These are phyloP conservation scores for Clonostachys rosea DNA, from an alignment of 2,329 filamentous ascomycete genomes.

Conservation along the genomic window DNA sequence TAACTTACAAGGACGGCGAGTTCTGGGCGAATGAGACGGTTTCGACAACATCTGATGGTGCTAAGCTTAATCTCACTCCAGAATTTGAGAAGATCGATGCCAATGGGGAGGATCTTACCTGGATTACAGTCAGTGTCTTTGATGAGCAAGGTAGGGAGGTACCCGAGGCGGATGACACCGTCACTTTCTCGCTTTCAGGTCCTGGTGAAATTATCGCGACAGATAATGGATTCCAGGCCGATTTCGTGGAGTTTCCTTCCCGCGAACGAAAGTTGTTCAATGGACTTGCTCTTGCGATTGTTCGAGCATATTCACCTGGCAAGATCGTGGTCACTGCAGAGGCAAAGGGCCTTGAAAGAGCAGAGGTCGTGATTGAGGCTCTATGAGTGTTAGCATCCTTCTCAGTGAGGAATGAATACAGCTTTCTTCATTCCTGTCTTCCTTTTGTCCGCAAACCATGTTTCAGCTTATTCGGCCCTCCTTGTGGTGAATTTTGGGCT, in stretches of 20 bases:
- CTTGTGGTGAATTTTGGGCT: too few relatives aligned
- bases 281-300: constrained; percentile 32
- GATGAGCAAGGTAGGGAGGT: constrained; percentile 36
- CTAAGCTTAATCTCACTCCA: constrained; percentile 27
- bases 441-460: too few relatives aligned
- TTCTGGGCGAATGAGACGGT: constrained; percentile 37
- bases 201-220: constrained; percentile 41
- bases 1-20: constrained; percentile 38
- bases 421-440: too few relatives aligned
- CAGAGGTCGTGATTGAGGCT: too few relatives aligned
- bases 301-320: constrained; percentile 6
- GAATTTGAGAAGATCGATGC: constrained; percentile 29
- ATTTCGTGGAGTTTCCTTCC: constrained; percentile 35
- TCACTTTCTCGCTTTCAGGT: constrained; percentile 36
- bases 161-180: constrained; percentile 29
- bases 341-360: too few relatives aligned
- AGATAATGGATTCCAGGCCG: constrained; percentile 44
- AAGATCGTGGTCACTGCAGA: too few relatives aligned
- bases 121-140: constrained; percentile 35
- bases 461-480: too few relatives aligned
- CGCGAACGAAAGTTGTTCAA: constrained; percentile 30
- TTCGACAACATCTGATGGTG: constrained; percentile 31
- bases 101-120: constrained; percentile 39
- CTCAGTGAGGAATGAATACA: too few relatives aligned
- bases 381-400: too few relatives aligned